Percentiles rank a stretch among this genome's conserved stretches.
phyloP scores from a whole-genome alignment of 148 eudicot genomes.

The Fagopyrum homotropicum region DNA sequence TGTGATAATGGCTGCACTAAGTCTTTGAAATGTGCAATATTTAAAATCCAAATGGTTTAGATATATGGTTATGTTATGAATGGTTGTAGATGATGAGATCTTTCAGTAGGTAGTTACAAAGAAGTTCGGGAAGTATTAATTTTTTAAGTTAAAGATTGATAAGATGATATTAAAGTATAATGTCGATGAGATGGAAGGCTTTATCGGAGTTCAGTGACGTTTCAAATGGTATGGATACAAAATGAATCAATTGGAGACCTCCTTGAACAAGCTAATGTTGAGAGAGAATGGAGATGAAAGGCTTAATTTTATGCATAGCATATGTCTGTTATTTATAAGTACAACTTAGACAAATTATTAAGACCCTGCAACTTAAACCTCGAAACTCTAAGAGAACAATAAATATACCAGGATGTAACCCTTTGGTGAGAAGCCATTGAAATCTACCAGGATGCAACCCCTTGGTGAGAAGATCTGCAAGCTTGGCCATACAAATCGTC shows the following conservation, averaged over 20 bases:
- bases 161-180: background rate
- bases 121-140: background rate
- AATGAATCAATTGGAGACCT: background rate
- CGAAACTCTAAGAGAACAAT: too few species aligned
- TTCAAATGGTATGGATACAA: background rate
- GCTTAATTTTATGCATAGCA: too few species aligned
- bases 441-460: too few species aligned
- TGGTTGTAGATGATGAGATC: background rate
- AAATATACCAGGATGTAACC: too few species aligned
- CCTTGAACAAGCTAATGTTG: background rate
- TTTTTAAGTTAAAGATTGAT: background rate
- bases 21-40: background rate
- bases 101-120: background rate
- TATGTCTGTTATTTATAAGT: too few species aligned
- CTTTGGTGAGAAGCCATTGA: too few species aligned
- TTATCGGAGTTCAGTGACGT: background rate
- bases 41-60: background rate
- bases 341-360: too few species aligned
- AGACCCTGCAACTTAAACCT: too few species aligned
- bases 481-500: too few species aligned
- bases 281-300: too few species aligned
- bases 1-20: background rate
- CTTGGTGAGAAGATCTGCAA: too few species aligned
- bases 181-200: background rate
- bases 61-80: too few species aligned